Base-by-base conservation (phyloP, 2,329 filamentous ascomycete genomes). In the Phyllosticta citriasiana region DNA sequence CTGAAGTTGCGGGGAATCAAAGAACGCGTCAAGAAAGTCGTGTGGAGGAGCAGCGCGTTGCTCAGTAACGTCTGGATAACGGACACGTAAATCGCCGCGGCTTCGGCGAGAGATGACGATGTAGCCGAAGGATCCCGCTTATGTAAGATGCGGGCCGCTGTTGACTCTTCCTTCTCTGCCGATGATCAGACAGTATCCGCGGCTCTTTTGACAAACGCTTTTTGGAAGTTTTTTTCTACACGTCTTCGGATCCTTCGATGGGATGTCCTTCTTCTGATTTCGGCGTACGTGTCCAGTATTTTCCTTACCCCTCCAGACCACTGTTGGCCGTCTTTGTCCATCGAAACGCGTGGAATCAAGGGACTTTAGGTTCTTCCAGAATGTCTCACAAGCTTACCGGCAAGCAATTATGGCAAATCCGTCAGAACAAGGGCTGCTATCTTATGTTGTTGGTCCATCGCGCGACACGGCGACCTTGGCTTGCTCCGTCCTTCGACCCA, bases 81-180 rank as follows among this genome's bases (percentile, higher is more conserved):
- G 58, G 59, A 61, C 59, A 61, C 59, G 59, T 61, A 51, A 61
- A 61, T 53, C 57, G 51, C 24, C 53, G 53, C 53, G 53, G 53
- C 12, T 16, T 47, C 40, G 40, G 40, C 40, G 40, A 47, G 40
- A 47, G 58, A 47, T 60, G 58, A 60, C 51, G 58, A 53, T 60
- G 19, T 30, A 60, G 53, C 58, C 58, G 53, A 55, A 33, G 27
- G 57, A 47, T 24, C n/a, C 14, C n/a, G 40, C 40, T 47, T 47
- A 47, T 47, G 40, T 47, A 47, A 47, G 40, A 47, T 47, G 14
- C 40, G 40, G 40, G 40, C 40, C 40, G 40, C 40, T n/a, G 14
- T 16, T n/a, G n/a, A 47, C 40, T n/a, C 14, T 47, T n/a, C 40
- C 40, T 40, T 40, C 33, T 14, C 16, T n/a, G 16, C n/a, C 4